These are phyloP conservation scores for Nemania sp. DNA, from an alignment of 2,329 filamentous ascomycete genomes.

Conservation along the genomic window DNA sequence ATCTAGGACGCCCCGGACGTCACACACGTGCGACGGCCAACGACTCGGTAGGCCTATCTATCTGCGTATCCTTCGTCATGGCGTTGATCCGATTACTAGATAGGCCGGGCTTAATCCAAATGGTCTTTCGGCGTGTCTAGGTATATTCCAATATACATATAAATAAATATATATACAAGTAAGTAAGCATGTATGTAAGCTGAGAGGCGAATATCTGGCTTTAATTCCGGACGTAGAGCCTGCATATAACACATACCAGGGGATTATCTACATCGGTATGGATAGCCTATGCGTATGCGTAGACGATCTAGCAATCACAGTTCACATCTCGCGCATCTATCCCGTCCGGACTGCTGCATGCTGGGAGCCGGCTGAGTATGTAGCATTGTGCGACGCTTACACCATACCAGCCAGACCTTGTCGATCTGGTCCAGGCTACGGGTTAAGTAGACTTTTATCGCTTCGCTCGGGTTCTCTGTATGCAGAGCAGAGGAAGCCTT, in stretches of 20 bases:
- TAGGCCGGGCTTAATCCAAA: not conserved
- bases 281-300: slow-evolving; percentile 1
- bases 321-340: slow-evolving; percentile 11
- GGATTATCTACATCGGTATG: not conserved
- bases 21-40: slow-evolving; percentile 15
- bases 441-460: not conserved
- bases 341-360: slow-evolving; percentile 2
- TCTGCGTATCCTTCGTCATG: not conserved
- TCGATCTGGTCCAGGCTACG: slow-evolving; percentile 10
- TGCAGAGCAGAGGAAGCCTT: slow-evolving; percentile 1
- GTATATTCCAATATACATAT: not conserved
- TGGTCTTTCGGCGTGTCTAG: slow-evolving; percentile 3
- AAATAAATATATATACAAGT: slow-evolving; percentile 3
- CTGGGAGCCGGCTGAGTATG: slow-evolving; percentile 29
- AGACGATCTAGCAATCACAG: slow-evolving; percentile 15
- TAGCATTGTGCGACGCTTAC: slow-evolving; percentile 25
- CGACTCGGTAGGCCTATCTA: not conserved
- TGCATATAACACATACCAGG: not conserved
- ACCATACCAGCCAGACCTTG: not conserved
- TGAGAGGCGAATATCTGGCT: slow-evolving; percentile 23
- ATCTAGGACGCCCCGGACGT: slow-evolving; percentile 12
- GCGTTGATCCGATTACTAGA: slow-evolving; percentile 20
- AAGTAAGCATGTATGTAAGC: slow-evolving; percentile 27
- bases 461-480: slow-evolving; percentile 9
- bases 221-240: slow-evolving; percentile 9